phyloP scores from a whole-genome alignment of 2,329 filamentous ascomycete genomes.

The Colletotrichum ledebouriae region DNA sequence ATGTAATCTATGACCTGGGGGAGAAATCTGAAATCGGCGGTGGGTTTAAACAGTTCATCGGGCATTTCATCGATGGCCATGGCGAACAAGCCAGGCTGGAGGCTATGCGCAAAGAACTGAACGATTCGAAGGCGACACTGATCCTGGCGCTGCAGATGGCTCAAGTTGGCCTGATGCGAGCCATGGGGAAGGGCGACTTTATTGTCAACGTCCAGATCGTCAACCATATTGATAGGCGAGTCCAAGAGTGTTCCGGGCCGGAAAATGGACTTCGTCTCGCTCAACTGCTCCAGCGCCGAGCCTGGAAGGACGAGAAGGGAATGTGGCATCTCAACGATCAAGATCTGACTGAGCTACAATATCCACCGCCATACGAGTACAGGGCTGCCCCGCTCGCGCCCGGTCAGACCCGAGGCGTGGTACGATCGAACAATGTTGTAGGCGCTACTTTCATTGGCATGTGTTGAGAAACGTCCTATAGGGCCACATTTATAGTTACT shows the following conservation, averaged over 20 bases:
- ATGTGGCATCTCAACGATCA: conserved; percentile 8
- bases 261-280: not conserved
- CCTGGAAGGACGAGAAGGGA: not conserved
- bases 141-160: conserved; percentile 8
- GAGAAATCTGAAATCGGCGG: not conserved
- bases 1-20: not conserved
- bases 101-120: conserved; percentile 1
- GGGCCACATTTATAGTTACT: too few species aligned
- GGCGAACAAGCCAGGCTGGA: conserved; percentile 1
- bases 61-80: conserved; percentile 1
- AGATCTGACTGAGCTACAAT: not conserved
- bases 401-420: conserved; percentile 6
- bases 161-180: conserved; percentile 3
- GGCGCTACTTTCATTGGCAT: conserved; percentile 6
- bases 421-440: not conserved
- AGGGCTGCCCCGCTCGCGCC: not conserved
- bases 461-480: too few species aligned
- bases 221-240: not conserved
- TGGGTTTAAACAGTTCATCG: not conserved
- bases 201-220: conserved; percentile 13
- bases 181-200: not conserved
- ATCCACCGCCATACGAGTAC: not conserved
- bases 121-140: conserved; percentile 1
- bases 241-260: not conserved
- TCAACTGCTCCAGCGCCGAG: not conserved